Conservation (phyloP, 768 basidiomycete species). For the Kwoniella dendrophila region DNA sequence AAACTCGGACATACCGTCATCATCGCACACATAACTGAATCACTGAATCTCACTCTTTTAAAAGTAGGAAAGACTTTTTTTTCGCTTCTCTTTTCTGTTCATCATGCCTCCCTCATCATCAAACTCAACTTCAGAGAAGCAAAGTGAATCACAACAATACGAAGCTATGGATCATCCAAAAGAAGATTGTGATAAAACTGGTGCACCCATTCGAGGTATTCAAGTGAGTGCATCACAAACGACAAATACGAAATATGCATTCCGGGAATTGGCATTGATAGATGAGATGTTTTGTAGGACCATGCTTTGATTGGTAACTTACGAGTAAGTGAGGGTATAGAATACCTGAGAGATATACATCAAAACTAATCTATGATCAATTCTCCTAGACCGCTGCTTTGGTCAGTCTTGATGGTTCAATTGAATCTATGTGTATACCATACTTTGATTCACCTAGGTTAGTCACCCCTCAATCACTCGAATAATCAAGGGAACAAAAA, state of each 20-base stretch:
- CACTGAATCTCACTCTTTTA: neutral
- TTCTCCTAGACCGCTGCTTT: constrained; percentile 52
- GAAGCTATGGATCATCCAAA: constrained; percentile 22
- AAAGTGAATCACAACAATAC: neutral
- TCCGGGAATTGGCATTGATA: too few species aligned
- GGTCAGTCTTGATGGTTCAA: constrained; percentile 58
- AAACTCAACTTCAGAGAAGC: neutral
- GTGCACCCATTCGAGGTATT: constrained; percentile 44
- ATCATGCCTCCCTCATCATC: constrained; percentile 4
- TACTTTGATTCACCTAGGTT: constrained; percentile 87
- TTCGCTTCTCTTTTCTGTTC: neutral
- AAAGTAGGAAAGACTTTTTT: neutral
- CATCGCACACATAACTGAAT: neutral
- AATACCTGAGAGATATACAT: too few species aligned
- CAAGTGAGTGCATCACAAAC: constrained; percentile 28
- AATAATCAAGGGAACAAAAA: neutral
- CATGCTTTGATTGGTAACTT: constrained; percentile 57
- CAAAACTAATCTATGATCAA: too few species aligned
- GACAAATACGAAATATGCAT: too few species aligned
- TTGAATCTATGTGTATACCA: constrained; percentile 87
- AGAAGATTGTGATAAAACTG: constrained; percentile 27
- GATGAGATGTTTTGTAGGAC: constrained; percentile 26
- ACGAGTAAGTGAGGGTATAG: constrained; percentile 18
- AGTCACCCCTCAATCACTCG: neutral
- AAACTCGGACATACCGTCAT: too few species aligned